phyloP scores from a whole-genome alignment of 2,329 filamentous ascomycete genomes.

The Microascus cirrosus region DNA sequence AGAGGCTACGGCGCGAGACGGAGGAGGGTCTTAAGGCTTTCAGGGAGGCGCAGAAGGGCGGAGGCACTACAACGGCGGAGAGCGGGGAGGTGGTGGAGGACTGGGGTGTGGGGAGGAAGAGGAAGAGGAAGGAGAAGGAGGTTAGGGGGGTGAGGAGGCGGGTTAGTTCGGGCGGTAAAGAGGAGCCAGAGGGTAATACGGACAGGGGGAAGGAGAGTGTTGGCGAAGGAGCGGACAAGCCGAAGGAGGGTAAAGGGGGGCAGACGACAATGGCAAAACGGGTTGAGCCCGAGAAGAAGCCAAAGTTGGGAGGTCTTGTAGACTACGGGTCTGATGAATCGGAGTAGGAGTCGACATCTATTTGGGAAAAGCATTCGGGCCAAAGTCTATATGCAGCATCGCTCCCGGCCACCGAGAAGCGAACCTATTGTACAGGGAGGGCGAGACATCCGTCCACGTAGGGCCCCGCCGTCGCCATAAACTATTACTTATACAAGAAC shows the following conservation, averaged over 20 bases:
- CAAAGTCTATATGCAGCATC: slow-evolving; percentile 4
- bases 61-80: slow-evolving; percentile 20
- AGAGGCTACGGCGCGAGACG: slow-evolving; percentile 39
- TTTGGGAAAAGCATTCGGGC: background rate
- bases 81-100: slow-evolving; percentile 24
- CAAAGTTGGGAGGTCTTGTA: slow-evolving; percentile 28
- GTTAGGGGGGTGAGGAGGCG: slow-evolving; percentile 7
- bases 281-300: slow-evolving; percentile 11
- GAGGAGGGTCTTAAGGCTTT: slow-evolving; percentile 46
- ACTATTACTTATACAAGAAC: background rate
- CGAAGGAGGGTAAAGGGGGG: slow-evolving; percentile 5
- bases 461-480: background rate
- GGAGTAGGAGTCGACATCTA: slow-evolving; percentile 4
- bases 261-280: slow-evolving; percentile 3
- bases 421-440: background rate
- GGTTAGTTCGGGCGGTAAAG: slow-evolving; percentile 3
- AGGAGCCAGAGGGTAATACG: slow-evolving; percentile 5
- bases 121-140: slow-evolving; percentile 10
- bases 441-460: background rate
- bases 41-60: slow-evolving; percentile 35
- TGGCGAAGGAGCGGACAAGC: slow-evolving; percentile 7
- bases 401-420: background rate
- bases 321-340: slow-evolving; percentile 41
- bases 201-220: background rate
- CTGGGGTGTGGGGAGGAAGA: slow-evolving; percentile 17